These are phyloP conservation scores for Penicillium sp. DNA, from an alignment of 2,329 filamentous ascomycete genomes.

Conservation along the genomic window DNA sequence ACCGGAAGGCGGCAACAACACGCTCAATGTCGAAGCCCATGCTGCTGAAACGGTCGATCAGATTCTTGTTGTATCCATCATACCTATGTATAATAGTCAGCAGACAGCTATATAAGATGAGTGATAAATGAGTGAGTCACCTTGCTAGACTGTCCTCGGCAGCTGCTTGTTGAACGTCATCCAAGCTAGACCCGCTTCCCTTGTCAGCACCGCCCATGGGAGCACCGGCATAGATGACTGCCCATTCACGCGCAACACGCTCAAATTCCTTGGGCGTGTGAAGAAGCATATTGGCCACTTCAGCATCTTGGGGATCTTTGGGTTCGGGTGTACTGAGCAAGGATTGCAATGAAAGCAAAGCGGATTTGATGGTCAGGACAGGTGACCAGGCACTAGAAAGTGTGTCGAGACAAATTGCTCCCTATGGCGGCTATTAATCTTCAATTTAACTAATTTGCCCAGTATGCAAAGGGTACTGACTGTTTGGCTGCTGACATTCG, in stretches of 20 bases:
- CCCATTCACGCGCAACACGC: conserved; percentile 84
- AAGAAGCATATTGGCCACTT: conserved; percentile 88
- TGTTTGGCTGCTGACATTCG: conserved; percentile 91
- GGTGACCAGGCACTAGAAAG: conserved; percentile 89
- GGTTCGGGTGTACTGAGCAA: conserved; percentile 92
- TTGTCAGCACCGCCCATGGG: conserved; percentile 58
- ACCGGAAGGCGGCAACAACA: conserved; percentile 82
- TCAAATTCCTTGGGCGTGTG: conserved; percentile 76
- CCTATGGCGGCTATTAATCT: conserved; percentile 55
- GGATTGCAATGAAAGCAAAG: conserved; percentile 87
- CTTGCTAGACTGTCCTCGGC: conserved; percentile 56
- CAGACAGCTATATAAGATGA: conserved; percentile 4
- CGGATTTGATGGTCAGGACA: conserved; percentile 93
- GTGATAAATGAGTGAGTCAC: conserved; percentile 37
- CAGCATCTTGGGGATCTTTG: conserved; percentile 93
- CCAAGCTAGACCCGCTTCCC: conserved; percentile 53
- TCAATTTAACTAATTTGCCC: not conserved
- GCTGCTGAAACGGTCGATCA: conserved; percentile 77
- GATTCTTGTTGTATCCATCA: conserved; percentile 78
- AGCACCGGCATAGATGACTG: conserved; percentile 77
- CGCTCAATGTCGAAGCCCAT: conserved; percentile 90
- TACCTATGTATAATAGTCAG: conserved; percentile 59
- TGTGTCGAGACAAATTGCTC: conserved; percentile 94
- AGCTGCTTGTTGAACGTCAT: conserved; percentile 57
- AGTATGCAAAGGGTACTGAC: conserved; percentile 53